Base-by-base conservation (phyloP, 805 yeast species). In the Candida ortonii region DNA sequence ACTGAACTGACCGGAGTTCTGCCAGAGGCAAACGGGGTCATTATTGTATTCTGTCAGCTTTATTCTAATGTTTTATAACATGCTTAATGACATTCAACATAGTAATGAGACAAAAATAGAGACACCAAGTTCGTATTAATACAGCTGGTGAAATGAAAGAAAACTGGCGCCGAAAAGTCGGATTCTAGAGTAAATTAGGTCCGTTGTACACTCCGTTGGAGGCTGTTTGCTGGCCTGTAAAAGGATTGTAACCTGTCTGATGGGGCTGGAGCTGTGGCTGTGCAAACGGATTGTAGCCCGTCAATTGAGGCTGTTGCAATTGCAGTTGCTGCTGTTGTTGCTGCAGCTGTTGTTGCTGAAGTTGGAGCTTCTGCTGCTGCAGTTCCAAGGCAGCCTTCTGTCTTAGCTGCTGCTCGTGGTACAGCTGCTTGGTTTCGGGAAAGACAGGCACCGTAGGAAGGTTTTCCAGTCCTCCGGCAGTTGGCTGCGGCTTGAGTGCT, bases 391-490 rank as follows among this genome's bases (percentile, higher is more conserved):
- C 37, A 2, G 59, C 58, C 25, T 44, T 40, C 22, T 27, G 16
- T 16, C 38, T 45, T 23, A 44, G 25, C 25, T 44, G 53, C 11
- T 52, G 49, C 22, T 49, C 37, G 18, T 38, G 43, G 15, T 23
- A 30, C 15, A 48, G 55, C 15, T 44, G 39, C 36, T 50, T 46
- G n/a, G 84, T 78, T 46, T 78, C 78, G 0, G 85, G 86, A 48
- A 80, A 83, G 7, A 80, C 84, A 3, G 87, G 74, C 3, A 73
- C 61, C 1, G 88, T 81, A 7, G 80, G 80, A 27, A 81, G 55
- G 32, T 64, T 63, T 51, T 83, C 89, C 40, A 79, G 67, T 0
- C 89, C 90, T 4, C 89, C 90, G 21, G 86, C 83, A 2, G 87
- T 80, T 2, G 76, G 71, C 49, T 76, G 82, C 11, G 68, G 62